A percentile compares a stretch with the other conserved stretches of the same genome.
Conservation (phyloP, 345 rosid genomes). For the Dipteronia dyeriana region DNA sequence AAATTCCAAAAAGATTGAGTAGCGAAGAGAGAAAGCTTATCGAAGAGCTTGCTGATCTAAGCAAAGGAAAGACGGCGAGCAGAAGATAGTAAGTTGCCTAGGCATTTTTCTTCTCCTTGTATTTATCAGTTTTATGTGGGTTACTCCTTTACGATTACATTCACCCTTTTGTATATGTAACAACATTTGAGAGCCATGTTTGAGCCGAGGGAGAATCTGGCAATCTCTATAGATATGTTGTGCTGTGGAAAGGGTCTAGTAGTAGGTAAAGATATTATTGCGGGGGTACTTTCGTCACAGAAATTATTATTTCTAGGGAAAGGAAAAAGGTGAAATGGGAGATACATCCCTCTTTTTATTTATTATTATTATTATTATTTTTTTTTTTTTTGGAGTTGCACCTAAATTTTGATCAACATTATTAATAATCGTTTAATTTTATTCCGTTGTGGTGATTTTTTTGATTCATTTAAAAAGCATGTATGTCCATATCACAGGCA, state of each 20-base stretch:
- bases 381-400: not conserved
- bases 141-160: not conserved
- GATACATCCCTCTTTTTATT: slow-evolving; percentile 2
- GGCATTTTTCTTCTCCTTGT: not conserved
- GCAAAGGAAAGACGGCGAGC: slow-evolving; percentile 79
- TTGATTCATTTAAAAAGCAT: not conserved
- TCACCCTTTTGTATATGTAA: not conserved
- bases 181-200: not conserved
- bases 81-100: slow-evolving; percentile 53
- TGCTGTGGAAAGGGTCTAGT: slow-evolving; percentile 1
- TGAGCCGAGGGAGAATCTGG: not conserved
- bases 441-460: not conserved
- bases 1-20: slow-evolving; percentile 92
- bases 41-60: slow-evolving; percentile 88
- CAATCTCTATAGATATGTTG: slow-evolving; percentile 9
- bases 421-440: not conserved
- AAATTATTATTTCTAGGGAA: not conserved
- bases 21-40: slow-evolving; percentile 81
- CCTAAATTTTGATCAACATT: not conserved
- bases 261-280: slow-evolving; percentile 15
- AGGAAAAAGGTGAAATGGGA: not conserved
- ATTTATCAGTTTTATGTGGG: not conserved
- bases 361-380: not conserved
- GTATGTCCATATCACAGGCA: not conserved
- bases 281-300: not conserved